Evolutionary conservation across 768 basidiomycete species (phyloP).

Genomic region (Suillus brevipes): DNA sequence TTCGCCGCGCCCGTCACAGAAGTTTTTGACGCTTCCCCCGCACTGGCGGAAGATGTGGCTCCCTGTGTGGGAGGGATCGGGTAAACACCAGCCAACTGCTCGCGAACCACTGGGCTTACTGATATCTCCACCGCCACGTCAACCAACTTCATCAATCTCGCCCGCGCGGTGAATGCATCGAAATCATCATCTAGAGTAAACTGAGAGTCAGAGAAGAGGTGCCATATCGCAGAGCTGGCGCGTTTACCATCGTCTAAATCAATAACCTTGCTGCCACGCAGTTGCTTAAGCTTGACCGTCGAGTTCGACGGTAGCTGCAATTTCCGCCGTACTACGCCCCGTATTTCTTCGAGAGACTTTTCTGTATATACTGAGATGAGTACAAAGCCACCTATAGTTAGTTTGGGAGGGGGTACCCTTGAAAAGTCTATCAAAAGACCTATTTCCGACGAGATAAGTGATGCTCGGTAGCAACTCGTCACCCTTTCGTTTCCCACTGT

Average conservation of each 20-base stretch:
- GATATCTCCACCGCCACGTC: constrained; percentile 31
- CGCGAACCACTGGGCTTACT: neutral
- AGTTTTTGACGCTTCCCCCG: neutral
- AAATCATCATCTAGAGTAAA: constrained; percentile 69
- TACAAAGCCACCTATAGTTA: neutral
- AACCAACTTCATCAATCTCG: constrained; percentile 39
- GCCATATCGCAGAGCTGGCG: neutral
- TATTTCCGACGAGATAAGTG: constrained; percentile 37
- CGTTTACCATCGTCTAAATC: constrained; percentile 75
- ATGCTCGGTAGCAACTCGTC: constrained; percentile 28
- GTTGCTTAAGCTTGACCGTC: constrained; percentile 45
- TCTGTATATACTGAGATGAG: constrained; percentile 41
- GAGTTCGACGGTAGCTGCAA: constrained; percentile 46
- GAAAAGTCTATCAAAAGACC: constrained; percentile 43
- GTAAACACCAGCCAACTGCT: neutral
- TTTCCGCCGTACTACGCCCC: constrained; percentile 60
- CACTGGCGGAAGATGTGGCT: neutral
- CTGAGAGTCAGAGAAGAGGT: constrained; percentile 6
- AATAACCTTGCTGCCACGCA: constrained; percentile 52
- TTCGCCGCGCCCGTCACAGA: neutral
- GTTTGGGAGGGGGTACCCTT: constrained; percentile 32
- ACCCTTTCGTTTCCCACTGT: constrained; percentile 24
- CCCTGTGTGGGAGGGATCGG: constrained; percentile 17
- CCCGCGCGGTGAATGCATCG: constrained; percentile 60
- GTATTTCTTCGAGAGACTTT: constrained; percentile 57